A percentile compares a stretch with the other conserved stretches of the same genome.
Conservation (phyloP, 768 basidiomycete genomes). For the Lactarius indigo region DNA sequence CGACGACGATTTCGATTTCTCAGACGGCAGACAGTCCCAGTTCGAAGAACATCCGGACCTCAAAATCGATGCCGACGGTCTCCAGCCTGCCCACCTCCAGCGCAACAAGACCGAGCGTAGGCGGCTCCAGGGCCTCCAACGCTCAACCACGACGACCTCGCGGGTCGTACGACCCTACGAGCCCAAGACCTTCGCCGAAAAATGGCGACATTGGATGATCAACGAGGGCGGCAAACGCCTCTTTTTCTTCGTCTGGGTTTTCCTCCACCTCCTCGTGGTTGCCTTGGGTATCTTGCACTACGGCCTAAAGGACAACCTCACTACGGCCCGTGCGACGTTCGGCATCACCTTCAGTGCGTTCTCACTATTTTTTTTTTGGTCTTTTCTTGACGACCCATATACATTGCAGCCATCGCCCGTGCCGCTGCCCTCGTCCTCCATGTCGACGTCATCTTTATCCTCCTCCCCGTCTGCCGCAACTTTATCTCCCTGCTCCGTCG, state of each 20-base stretch:
- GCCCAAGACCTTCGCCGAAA: slow-evolving; percentile 42
- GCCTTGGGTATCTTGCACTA: slow-evolving; percentile 77
- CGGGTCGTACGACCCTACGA: slow-evolving; percentile 33
- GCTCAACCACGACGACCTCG: slow-evolving; percentile 42
- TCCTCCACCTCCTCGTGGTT: slow-evolving; percentile 76
- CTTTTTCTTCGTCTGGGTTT: slow-evolving; percentile 77
- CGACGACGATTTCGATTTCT: slow-evolving; percentile 23
- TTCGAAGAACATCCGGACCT: slow-evolving; percentile 20
- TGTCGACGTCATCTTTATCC: slow-evolving; percentile 88
- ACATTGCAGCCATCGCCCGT: slow-evolving; percentile 72
- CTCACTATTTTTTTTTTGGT: neutral
- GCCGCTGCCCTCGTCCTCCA: slow-evolving; percentile 87
- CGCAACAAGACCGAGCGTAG: slow-evolving; percentile 84
- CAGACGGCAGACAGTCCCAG: slow-evolving; percentile 21
- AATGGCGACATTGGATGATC: slow-evolving; percentile 81
- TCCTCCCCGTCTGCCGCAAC: slow-evolving; percentile 93
- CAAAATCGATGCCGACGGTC: slow-evolving; percentile 14
- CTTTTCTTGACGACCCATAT: neutral
- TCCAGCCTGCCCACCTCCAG: slow-evolving; percentile 52
- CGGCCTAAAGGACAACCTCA: slow-evolving; percentile 72
- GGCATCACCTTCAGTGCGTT: slow-evolving; percentile 72
- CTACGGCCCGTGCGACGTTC: slow-evolving; percentile 61
- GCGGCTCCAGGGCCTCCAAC: slow-evolving; percentile 82
- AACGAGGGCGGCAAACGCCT: slow-evolving; percentile 81
- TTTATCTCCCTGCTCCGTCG: slow-evolving; percentile 87